Evolutionary conservation across 305 asterid species (phyloP), one percentile per base, ranked within the genome.

Genomic region (Fraxinus greggii): DNA sequence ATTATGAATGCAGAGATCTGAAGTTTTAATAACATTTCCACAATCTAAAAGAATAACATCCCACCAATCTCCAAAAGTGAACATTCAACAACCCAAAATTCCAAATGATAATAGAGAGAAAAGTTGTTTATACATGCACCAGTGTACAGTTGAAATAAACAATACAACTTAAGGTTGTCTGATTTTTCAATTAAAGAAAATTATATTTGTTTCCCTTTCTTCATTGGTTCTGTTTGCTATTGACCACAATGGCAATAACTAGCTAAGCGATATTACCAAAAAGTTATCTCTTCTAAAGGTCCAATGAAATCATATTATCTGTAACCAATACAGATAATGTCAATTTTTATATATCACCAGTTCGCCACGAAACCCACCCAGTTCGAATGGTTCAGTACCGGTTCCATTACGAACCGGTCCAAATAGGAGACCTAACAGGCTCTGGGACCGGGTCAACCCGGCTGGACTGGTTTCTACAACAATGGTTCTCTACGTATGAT

Each of bases 11-110:
- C 21, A 74, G 10, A 79, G 51, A 70, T 72, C 75, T 69, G 32
- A 48, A 45, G 83, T 70, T 28, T 80, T 38, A 72, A n/a, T 32
- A 3, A 75, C 72, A 72, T 40, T 45, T 70, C 80, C 78, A 78
- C 63, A 32, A 31, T 56, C 15, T 35, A 54, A 77, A 80, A 72
- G 80, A 81, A 63, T 65, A 19, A 65, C 63, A 51, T 65, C 12
- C 24, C 35, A 70, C 2, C 72, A 29, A 78, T 79, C 31, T 63
- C 73, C 59, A 51, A 74, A 45, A 35, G 54, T 65, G 15, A 56
- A 38, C 78, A 82, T 12, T 28, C 26, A 61, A 73, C 12, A 5
- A 36, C 75, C 51, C 72, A 69, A 70, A 65, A 72, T 75, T 79
- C 26, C 38, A 24, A 61, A 61, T 21, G 51, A 81, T 33, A 19